These are phyloP conservation scores for Gilbertella persicaria DNA, from an alignment of 371 early-diverging fungal genomes.

Conservation along the genomic window DNA sequence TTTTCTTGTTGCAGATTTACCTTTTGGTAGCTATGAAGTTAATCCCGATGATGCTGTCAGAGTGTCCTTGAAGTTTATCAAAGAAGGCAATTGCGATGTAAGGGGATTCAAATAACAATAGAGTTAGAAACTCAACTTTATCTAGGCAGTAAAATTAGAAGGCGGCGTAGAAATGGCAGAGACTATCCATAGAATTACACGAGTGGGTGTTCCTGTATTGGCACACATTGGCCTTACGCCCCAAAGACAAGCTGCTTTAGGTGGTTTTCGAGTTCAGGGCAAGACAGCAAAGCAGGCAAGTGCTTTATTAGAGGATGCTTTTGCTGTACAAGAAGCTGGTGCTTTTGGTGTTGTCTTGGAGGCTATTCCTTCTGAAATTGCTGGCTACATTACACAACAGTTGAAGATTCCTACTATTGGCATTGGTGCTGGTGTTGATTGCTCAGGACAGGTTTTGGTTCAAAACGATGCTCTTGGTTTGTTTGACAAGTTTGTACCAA, in stretches of 20 bases:
- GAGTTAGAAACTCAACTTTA: neutral
- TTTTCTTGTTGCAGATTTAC: conserved; percentile 87
- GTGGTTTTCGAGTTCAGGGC: conserved; percentile 93
- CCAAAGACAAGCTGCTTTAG: conserved; percentile 83
- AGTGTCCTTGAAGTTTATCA: conserved; percentile 77
- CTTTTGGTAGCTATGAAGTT: conserved; percentile 91
- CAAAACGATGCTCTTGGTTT: conserved; percentile 87
- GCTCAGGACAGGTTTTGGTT: conserved; percentile 94
- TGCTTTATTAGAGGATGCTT: conserved; percentile 80
- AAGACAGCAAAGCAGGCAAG: conserved; percentile 79
- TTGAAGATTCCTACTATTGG: conserved; percentile 92
- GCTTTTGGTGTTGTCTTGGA: conserved; percentile 92
- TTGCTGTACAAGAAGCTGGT: conserved; percentile 91
- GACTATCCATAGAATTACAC: conserved; percentile 72
- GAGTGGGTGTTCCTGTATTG: conserved; percentile 88
- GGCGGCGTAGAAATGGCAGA: conserved; percentile 86
- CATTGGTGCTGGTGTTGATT: conserved; percentile 90
- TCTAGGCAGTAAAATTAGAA: conserved; percentile 90
- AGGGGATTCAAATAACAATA: neutral
- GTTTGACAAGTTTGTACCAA: conserved; percentile 81
- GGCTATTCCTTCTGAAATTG: conserved; percentile 89
- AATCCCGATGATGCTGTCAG: conserved; percentile 73
- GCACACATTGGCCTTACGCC: conserved; percentile 96
- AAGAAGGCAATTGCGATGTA: conserved; percentile 89
- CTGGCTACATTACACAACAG: conserved; percentile 74